A percentile compares a stretch with the other conserved stretches of the same genome.
Evolutionary conservation across 805 yeast species (phyloP).

Genomic region (Lipomyces lipofer): DNA sequence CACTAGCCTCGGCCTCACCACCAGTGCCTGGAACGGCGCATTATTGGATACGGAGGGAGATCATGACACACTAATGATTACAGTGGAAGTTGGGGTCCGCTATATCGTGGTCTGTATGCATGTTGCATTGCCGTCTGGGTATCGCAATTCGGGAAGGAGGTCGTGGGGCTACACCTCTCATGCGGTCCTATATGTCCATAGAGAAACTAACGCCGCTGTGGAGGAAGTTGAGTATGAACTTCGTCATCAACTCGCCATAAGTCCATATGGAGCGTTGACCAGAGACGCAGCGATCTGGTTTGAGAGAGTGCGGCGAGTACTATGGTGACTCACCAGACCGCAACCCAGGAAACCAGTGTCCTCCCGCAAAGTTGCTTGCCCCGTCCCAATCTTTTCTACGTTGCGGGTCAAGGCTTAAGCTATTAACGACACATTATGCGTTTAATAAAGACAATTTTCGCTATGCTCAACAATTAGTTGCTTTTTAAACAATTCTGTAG

Average conservation of each 20-base stretch:
- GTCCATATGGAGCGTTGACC: neutral
- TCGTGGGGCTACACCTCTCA: neutral
- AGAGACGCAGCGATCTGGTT: neutral
- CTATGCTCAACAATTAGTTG: too few species aligned
- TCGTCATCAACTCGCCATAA: neutral
- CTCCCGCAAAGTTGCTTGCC: neutral
- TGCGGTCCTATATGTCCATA: neutral
- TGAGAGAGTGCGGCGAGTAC: neutral
- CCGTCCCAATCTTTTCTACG: neutral
- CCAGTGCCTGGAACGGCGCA: neutral
- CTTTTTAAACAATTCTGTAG: too few species aligned
- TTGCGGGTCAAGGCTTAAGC: too few species aligned
- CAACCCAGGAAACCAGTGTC: neutral
- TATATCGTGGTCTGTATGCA: neutral
- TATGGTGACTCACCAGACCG: constrained; percentile 2
- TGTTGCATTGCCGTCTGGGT: neutral
- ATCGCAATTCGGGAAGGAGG: neutral
- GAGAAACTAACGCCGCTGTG: neutral
- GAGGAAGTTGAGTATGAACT: neutral
- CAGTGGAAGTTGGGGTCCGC: neutral
- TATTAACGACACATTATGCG: too few species aligned
- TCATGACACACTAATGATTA: neutral
- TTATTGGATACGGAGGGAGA: neutral
- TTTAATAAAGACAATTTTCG: too few species aligned
- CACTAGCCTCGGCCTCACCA: neutral